A percentile compares a stretch with the other conserved stretches of the same genome.
phyloP scores from a whole-genome alignment of 2,329 filamentous ascomycete species.

The Cladosporium colombiae region DNA sequence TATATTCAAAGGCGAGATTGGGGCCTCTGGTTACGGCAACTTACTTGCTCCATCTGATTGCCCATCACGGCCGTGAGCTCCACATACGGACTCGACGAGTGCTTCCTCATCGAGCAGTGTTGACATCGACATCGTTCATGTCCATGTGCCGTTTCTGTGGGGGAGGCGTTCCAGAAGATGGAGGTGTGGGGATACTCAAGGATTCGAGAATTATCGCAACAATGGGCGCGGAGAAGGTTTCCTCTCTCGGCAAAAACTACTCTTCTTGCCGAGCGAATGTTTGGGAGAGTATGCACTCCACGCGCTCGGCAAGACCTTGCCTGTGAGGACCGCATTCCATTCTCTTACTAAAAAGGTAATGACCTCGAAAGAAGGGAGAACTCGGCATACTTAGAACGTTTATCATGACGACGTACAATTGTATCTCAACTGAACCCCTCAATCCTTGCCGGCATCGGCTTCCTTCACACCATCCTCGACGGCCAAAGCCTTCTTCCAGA shows the following conservation, averaged over 20 bases:
- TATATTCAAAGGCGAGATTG: neutral
- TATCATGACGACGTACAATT: slow-evolving; percentile 17
- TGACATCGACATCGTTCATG: neutral
- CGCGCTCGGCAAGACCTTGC: neutral
- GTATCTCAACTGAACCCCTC: neutral
- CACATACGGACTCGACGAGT: neutral
- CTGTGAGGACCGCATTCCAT: too few species aligned
- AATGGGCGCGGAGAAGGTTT: neutral
- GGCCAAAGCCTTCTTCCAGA: slow-evolving; percentile 67
- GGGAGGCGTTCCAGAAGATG: neutral
- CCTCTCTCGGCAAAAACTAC: neutral
- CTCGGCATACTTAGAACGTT: neutral
- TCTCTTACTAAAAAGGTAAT: too few species aligned
- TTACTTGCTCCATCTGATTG: neutral
- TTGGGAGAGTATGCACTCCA: neutral
- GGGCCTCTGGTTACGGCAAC: neutral
- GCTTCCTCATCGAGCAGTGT: neutral
- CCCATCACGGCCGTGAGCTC: neutral
- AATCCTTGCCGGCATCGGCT: neutral
- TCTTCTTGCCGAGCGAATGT: neutral
- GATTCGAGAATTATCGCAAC: neutral
- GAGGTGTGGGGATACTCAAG: neutral
- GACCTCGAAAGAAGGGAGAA: neutral
- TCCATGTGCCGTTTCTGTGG: neutral
- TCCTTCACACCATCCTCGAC: slow-evolving; percentile 40